Conservation (phyloP, 78 protist genomes). For the Mantamonas sphyraenae region DNA sequence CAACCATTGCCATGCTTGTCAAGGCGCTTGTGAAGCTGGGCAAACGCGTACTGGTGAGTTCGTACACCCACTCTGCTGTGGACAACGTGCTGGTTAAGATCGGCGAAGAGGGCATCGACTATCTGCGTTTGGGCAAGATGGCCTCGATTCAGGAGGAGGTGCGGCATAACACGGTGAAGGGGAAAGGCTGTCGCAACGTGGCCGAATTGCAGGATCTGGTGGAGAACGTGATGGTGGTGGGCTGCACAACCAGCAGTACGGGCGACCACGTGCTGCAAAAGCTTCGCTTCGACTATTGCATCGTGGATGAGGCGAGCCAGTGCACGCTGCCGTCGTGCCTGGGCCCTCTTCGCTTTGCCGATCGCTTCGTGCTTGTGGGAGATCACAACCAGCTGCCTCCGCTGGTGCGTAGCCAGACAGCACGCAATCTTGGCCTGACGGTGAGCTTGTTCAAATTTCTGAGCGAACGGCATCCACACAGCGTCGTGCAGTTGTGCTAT, state of each 20-base stretch:
- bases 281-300: conserved; percentile 50
- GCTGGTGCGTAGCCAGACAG: conserved; percentile 32
- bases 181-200: too few relatives aligned
- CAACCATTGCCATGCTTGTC: conserved; percentile 36
- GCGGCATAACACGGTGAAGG: too few relatives aligned
- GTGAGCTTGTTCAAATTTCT: conserved; percentile 46
- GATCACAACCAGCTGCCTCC: conserved; percentile 70
- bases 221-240: background rate
- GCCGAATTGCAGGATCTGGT: background rate
- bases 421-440: background rate
- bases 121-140: background rate
- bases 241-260: background rate
- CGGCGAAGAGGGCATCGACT: background rate
- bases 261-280: background rate
- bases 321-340: conserved; percentile 52
- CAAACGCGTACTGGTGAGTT: conserved; percentile 41
- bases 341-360: conserved; percentile 51
- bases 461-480: conserved; percentile 18
- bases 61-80: conserved; percentile 71
- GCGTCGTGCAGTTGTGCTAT: conserved; percentile 17
- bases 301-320: conserved; percentile 82
- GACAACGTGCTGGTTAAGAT: conserved; percentile 58
- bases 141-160: background rate
- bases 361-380: conserved; percentile 69
- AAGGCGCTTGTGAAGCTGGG: conserved; percentile 18